Percentiles rank a stretch among this genome's conserved stretches.
Evolutionary conservation across 371 early-diverging fungal species (phyloP).

Genomic region (Actinomortierella ambigua): DNA sequence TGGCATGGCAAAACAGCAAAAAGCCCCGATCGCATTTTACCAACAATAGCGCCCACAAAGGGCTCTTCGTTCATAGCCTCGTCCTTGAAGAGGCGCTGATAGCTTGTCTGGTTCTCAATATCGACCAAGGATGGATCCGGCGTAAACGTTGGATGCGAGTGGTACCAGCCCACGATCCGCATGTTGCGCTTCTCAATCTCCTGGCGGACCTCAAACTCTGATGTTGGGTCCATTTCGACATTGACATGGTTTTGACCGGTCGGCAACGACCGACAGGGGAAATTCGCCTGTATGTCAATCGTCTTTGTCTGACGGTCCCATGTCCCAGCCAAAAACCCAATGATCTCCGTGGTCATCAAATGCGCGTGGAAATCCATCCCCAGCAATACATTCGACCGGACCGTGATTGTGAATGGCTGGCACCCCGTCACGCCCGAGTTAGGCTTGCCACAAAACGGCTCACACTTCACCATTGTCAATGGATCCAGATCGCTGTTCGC

Average conservation of each 20-base stretch:
- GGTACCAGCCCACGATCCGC: slow-evolving; percentile 90
- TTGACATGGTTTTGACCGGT: slow-evolving; percentile 78
- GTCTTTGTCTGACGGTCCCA: slow-evolving; percentile 64
- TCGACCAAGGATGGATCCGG: slow-evolving; percentile 80
- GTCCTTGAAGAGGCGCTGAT: slow-evolving; percentile 73
- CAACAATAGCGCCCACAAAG: slow-evolving; percentile 91
- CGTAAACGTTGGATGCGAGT: slow-evolving; percentile 82
- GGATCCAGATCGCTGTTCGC: slow-evolving; percentile 66
- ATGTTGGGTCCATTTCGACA: slow-evolving; percentile 90
- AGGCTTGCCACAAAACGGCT: slow-evolving; percentile 73
- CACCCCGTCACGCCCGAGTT: slow-evolving; percentile 66
- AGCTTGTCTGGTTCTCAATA: slow-evolving; percentile 82
- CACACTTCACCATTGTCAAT: slow-evolving; percentile 83
- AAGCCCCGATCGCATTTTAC: too few species aligned
- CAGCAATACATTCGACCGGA: slow-evolving; percentile 77
- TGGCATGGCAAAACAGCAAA: too few species aligned
- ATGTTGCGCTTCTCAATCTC: slow-evolving; percentile 72
- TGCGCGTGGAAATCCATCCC: slow-evolving; percentile 92
- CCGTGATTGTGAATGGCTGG: slow-evolving; percentile 78
- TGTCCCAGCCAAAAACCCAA: slow-evolving; percentile 83
- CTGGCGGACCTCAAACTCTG: slow-evolving; percentile 76
- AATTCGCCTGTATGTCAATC: slow-evolving; percentile 63
- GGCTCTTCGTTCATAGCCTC: slow-evolving; percentile 61
- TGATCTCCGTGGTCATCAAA: slow-evolving; percentile 83
- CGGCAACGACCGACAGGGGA: slow-evolving; percentile 76